These are phyloP conservation scores for Senna siamea DNA, from an alignment of 306 rosid species.

Conservation along the genomic window DNA sequence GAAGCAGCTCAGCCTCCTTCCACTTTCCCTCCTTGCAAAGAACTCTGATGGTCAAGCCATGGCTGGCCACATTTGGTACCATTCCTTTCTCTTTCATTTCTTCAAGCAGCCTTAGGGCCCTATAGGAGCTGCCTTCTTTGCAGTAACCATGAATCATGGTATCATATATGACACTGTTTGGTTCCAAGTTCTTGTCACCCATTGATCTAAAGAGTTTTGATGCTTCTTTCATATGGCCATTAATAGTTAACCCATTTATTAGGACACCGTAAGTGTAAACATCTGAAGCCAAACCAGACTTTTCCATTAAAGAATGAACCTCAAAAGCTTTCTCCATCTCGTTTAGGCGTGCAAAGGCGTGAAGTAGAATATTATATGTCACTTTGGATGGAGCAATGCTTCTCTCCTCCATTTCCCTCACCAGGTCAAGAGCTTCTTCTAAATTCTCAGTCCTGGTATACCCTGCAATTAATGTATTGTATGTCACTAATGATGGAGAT, in stretches of 20 bases:
- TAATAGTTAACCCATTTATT: constrained; percentile 68
- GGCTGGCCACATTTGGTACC: constrained; percentile 72
- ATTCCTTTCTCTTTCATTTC: constrained; percentile 69
- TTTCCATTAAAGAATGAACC: constrained; percentile 67
- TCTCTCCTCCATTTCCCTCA: constrained; percentile 77
- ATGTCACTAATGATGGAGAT: constrained; percentile 69
- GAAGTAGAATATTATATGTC: constrained; percentile 70
- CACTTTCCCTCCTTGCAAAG: constrained; percentile 67
- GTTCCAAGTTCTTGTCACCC: constrained; percentile 55
- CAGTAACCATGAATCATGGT: constrained; percentile 78
- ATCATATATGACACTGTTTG: constrained; percentile 68
- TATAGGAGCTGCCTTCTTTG: constrained; percentile 72
- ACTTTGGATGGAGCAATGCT: constrained; percentile 65
- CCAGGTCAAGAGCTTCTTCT: constrained; percentile 48
- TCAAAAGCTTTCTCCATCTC: constrained; percentile 62
- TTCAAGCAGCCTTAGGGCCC: constrained; percentile 68
- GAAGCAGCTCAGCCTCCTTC: constrained; percentile 64
- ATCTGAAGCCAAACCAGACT: constrained; percentile 66
- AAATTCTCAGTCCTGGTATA: constrained; percentile 56
- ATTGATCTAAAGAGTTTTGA: constrained; percentile 58
- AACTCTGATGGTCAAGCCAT: constrained; percentile 56
- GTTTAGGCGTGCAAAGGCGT: constrained; percentile 53
- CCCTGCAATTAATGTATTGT: constrained; percentile 67
- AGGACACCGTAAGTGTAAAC: constrained; percentile 63
- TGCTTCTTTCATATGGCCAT: constrained; percentile 73